phyloP scores from a whole-genome alignment of 2,329 filamentous ascomycete genomes.

The Aspergillus arachidicola region DNA sequence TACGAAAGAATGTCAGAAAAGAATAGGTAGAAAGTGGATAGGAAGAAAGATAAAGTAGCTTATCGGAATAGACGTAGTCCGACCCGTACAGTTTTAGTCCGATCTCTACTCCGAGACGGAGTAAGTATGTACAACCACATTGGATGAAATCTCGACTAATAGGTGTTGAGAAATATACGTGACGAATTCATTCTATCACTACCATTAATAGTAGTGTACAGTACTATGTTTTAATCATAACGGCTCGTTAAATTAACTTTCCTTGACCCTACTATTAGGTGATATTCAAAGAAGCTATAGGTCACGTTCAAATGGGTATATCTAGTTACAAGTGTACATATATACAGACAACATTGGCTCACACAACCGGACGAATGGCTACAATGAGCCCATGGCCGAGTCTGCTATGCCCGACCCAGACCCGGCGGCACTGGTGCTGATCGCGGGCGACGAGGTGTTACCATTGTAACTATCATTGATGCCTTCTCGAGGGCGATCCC shows the following conservation, averaged over 20 bases:
- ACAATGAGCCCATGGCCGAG: constrained; percentile 23
- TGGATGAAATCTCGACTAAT: neutral
- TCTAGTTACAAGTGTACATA: constrained; percentile 16
- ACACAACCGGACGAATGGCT: neutral
- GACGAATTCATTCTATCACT: neutral
- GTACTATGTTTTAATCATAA: neutral
- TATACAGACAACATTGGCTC: constrained; percentile 12
- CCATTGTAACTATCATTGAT: constrained; percentile 30
- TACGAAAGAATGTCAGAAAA: neutral
- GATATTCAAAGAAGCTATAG: neutral
- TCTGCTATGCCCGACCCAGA: constrained; percentile 19
- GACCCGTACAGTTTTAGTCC: neutral
- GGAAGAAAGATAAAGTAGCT: neutral
- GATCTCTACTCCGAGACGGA: constrained; percentile 1
- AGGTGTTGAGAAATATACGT: neutral
- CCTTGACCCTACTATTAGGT: neutral
- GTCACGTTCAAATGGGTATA: constrained; percentile 21
- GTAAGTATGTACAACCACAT: too few species aligned
- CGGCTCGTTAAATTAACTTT: neutral
- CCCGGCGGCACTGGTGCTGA: constrained; percentile 20
- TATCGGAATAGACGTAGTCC: neutral
- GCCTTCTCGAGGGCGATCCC: constrained; percentile 64
- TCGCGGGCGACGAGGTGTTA: constrained; percentile 20
- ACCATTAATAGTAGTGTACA: neutral
- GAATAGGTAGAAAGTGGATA: neutral